Evolutionary conservation across 306 rosid genomes (phyloP), one percentile per base, ranked within the genome.

Genomic region (Canavalia ensiformis): DNA sequence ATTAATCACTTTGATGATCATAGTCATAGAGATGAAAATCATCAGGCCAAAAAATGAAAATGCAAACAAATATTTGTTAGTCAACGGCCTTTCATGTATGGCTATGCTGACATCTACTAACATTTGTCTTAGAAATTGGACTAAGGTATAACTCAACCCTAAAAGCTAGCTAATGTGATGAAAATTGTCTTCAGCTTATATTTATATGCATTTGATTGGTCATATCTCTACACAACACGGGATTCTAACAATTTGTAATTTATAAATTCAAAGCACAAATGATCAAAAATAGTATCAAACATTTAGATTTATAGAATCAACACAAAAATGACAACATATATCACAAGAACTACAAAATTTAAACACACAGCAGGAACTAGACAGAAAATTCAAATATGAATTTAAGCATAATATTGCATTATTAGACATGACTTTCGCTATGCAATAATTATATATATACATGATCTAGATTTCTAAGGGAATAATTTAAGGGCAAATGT

Each of bases 351-450:
- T 39, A 42, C 41, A 41, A 7, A 62, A 33, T 45, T 49, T 57
- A 56, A 34, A 52, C 35, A 50, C 50, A 52, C 8, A 54, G 12
- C 0, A 1, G 50, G 39, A 47, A n/a, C 25, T 45, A 46, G 60
- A 33, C 4, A 78, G 57, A 68, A 54, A 12, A 8, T 49, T 54
- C 56, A 31, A 58, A 8, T 44, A 50, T 29, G 6, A 62, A 44
- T 54, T 46, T 47, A 52, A 83, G 68, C 74, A 82, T 54, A 13
- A 18, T 45, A 73, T 57, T 66, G 67, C 8, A 78, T 47, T 64
- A 57, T 30, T n/a, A 37, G 45, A 78, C 58, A 49, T 51, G 33
- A 25, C 4, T 68, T 52, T 62, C 18, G 60, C 25, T 6, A 69
- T 29, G 68, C 54, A 80, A 31, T 58, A 73, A 56, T 12, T 37